Evolutionary conservation across 768 basidiomycete species (phyloP), one percentile per base, ranked within the genome.

Genomic region (Xanthoconium purpureum): DNA sequence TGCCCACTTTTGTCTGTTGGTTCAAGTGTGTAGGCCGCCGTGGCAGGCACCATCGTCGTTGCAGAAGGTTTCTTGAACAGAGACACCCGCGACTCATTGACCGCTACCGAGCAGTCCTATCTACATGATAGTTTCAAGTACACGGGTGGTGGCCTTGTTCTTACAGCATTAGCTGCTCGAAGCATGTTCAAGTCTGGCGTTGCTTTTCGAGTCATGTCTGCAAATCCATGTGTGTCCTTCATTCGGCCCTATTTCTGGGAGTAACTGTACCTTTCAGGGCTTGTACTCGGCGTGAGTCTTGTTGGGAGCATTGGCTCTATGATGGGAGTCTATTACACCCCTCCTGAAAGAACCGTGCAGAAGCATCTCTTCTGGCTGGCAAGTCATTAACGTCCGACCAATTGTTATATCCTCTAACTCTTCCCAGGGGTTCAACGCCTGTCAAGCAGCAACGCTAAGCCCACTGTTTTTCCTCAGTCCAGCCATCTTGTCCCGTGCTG

Each of bases 381-480:
- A 63, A 66, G 84, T 76, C 52, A 18, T 29, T 12, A 0, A 3
- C 18, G 13, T 56, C 11, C 39, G 18, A 24, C 33, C 11, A n/a
- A n/a, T 1, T 32, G 12, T 13, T 35, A 29, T 43, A 38, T 12
- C 37, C 20, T 33, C 53, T 63, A 35, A 65, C 40, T 53, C 45
- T 36, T 24, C 15, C 7, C 5, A 91, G 88, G 85, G 84, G 5
- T 95, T 96, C 73, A 91, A 94, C 60, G 85, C 80, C 5, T 91
- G 84, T 69, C 93, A 95, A 74, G 90, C 90, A 8, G 88, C 90
- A 8, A 91, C 89, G 3, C 77, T 96, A 40, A 89, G 88, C 59
- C 93, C 93, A 3, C 70, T 96, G n/a, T 93, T 92, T 76, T 94
- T 95, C 80, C 71, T 94, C 45, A 86, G 78, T 65, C 93, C 93